These are phyloP conservation scores for Ustulina deusta DNA, from an alignment of 2,329 filamentous ascomycete genomes.

Conservation along the genomic window DNA sequence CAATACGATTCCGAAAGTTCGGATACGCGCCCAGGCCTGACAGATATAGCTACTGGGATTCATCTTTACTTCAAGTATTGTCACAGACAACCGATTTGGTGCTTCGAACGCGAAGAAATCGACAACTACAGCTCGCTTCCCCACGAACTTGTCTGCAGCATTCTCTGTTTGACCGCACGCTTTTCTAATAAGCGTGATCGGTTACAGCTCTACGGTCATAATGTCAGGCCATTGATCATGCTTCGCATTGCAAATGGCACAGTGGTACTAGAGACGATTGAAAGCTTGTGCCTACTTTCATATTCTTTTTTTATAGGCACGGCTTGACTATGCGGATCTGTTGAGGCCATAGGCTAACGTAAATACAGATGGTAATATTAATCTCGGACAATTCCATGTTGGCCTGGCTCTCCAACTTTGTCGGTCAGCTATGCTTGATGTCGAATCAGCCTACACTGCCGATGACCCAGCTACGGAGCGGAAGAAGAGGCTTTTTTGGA, in stretches of 20 bases:
- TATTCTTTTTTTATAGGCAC: conserved; percentile 40
- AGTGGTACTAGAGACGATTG: conserved; percentile 38
- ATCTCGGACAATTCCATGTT: conserved; percentile 40
- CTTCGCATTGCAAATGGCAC: conserved; percentile 40
- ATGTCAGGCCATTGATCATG: conserved; percentile 40
- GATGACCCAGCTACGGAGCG: conserved; percentile 33
- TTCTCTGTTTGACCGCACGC: conserved; percentile 36
- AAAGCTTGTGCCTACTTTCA: conserved; percentile 39
- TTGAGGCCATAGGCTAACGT: conserved; percentile 17
- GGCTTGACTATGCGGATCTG: neutral
- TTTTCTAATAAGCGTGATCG: conserved; percentile 37
- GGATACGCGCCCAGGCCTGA: conserved; percentile 34
- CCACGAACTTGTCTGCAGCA: conserved; percentile 39
- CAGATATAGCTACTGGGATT: conserved; percentile 35
- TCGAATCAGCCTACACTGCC: conserved; percentile 35
- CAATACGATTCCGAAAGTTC: conserved; percentile 34
- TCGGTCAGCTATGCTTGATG: conserved; percentile 39
- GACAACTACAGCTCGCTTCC: conserved; percentile 35
- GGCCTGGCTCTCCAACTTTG: conserved; percentile 40
- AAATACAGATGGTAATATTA: conserved; percentile 38
- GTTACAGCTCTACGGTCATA: conserved; percentile 38
- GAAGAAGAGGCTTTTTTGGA: conserved; percentile 40
- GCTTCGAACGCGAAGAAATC: conserved; percentile 40
- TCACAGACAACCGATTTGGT: conserved; percentile 41
- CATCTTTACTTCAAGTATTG: conserved; percentile 41